These are phyloP conservation scores for Ustilago vetiveriae DNA, from an alignment of 1,284 basidiomycete species.

Conservation along the genomic window DNA sequence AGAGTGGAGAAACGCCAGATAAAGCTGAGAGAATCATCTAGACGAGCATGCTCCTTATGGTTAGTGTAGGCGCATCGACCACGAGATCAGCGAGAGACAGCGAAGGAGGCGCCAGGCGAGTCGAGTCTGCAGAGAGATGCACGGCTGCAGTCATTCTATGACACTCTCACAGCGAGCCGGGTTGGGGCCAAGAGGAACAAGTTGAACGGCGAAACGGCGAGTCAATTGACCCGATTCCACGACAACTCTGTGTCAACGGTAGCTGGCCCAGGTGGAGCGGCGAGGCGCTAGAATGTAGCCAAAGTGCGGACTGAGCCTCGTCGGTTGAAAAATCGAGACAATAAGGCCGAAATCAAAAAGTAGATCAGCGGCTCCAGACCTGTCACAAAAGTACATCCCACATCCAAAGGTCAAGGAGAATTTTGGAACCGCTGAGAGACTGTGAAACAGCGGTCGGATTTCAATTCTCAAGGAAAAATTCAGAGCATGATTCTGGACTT, in stretches of 20 bases:
- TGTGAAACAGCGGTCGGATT: background rate
- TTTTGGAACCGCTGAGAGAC: background rate
- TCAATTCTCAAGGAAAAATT: too few relatives aligned
- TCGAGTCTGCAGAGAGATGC: background rate
- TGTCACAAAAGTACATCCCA: background rate
- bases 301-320: background rate
- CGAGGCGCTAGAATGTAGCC: too few relatives aligned
- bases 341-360: background rate
- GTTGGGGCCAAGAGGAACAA: too few relatives aligned
- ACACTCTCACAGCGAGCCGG: too few relatives aligned
- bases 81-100: constrained; percentile 1
- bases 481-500: too few relatives aligned
- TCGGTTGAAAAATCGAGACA: background rate
- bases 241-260: background rate
- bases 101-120: background rate
- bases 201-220: constrained; percentile 12
- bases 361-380: background rate
- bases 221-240: constrained; percentile 13
- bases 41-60: too few relatives aligned
- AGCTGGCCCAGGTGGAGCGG: too few relatives aligned
- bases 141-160: too few relatives aligned
- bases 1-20: background rate
- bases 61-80: constrained; percentile 11
- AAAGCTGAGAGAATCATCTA: too few relatives aligned
- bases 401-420: too few relatives aligned